These are phyloP conservation scores for Chlamydomonas reinhardtii DNA, from an alignment of 163 green algal genomes.

Conservation along the genomic window DNA sequence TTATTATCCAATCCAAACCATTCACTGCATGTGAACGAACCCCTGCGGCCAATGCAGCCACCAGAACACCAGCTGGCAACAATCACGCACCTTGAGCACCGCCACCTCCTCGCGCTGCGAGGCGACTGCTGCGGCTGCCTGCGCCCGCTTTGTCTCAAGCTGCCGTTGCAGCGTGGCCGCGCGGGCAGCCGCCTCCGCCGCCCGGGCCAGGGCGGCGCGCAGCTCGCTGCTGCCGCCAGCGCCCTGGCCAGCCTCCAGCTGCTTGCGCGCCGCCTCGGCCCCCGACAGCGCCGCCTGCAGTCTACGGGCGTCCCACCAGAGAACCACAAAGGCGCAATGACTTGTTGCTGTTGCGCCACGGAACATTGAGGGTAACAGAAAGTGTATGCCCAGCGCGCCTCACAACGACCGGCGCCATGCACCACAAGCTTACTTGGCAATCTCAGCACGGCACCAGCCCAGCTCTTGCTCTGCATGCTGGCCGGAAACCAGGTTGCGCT, in stretches of 20 bases:
- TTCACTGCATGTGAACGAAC: too few species aligned
- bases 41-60: too few species aligned
- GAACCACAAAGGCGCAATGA: too few species aligned
- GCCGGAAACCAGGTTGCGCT: conserved; percentile 26
- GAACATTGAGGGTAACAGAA: too few species aligned
- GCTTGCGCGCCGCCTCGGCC: conserved; percentile 29
- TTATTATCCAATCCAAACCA: too few species aligned
- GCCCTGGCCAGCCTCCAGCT: conserved; percentile 40
- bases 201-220: neutral
- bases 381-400: too few species aligned
- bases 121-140: conserved; percentile 21
- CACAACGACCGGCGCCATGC: too few species aligned
- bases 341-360: too few species aligned
- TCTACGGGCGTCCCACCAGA: neutral
- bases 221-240: conserved; percentile 14
- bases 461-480: conserved; percentile 39
- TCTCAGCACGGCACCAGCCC: conserved; percentile 20
- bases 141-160: conserved; percentile 55
- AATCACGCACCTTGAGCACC: conserved; percentile 17
- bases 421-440: conserved; percentile 28
- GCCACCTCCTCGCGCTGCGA: conserved; percentile 51
- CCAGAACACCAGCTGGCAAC: too few species aligned
- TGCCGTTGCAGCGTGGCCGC: conserved; percentile 48
- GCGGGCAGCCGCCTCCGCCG: conserved; percentile 40
- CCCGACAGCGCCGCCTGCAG: conserved; percentile 54